Evolutionary conservation across 441 rosid species (phyloP), one percentile per base, ranked within the genome.

Genomic region (Aleurites moluccanus): DNA sequence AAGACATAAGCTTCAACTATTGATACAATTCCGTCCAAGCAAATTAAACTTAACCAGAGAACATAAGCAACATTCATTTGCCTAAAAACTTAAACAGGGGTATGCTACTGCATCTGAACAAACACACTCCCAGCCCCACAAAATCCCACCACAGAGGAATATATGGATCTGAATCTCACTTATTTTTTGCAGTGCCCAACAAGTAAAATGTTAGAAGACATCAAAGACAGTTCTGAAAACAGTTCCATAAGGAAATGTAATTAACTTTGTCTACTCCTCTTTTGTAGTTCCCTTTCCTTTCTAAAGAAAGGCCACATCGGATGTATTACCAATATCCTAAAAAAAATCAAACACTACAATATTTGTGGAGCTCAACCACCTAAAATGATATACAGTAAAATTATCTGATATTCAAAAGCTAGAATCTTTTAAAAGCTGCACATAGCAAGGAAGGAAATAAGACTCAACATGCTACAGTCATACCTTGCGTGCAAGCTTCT

Each of bases 401-500:
- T 14, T 14, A 6, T 30, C 11, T 21, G 44, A 52, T n/a, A 60
- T 62, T 74, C 55, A 70, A 57, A 67, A 6, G 42, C 44, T 59
- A 38, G 7, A 14, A 53, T 67, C 69, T 33, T 33, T 35, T 2
- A 55, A 33, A 52, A 69, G 23, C 6, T 53, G 53, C 10, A 33
- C 68, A 53, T 13, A 44, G 50, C 16, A 75, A 16, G 53, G 47
- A 11, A 49, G 72, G 49, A 53, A 73, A 20, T 40, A 69, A 71
- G 68, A 40, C 44, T 52, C 27, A 30, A 18, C 20, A 52, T 11
- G 55, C 15, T 25, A 20, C 30, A 2, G 49, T 40, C 72, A 72
- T 85, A 94, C 99, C 98, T 91, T 89, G 74, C 88, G 87, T 14
- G 98, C 98, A 71, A 86, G 83, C 89, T 93, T 93, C 87, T 92